Evolutionary conservation across 768 basidiomycete species (phyloP).

Genomic region (Kwoniella shandongensis): DNA sequence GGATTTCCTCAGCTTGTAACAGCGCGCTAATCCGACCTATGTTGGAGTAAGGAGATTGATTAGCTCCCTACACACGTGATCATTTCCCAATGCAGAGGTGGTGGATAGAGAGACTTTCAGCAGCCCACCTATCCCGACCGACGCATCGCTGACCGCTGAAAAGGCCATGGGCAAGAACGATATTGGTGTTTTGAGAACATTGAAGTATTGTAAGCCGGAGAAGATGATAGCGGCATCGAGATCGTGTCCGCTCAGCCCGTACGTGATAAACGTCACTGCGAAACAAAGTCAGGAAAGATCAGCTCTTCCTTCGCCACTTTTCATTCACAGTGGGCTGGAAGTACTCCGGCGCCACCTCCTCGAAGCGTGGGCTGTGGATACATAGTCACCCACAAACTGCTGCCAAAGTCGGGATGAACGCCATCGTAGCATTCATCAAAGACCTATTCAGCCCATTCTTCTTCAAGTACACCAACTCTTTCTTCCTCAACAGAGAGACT

Average conservation of each 20-base stretch:
- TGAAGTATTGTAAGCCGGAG: constrained; percentile 63
- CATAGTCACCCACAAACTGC: constrained; percentile 55
- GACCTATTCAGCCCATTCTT: constrained; percentile 30
- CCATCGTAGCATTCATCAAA: constrained; percentile 34
- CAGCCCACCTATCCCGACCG: constrained; percentile 57
- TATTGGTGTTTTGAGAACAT: constrained; percentile 52
- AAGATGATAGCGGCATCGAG: constrained; percentile 63
- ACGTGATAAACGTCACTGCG: constrained; percentile 61
- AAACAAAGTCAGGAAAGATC: not conserved
- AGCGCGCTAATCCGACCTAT: constrained; percentile 4
- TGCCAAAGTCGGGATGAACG: constrained; percentile 61
- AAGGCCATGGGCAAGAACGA: constrained; percentile 40
- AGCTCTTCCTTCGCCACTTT: not conserved
- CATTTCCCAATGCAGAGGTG: too few relatives aligned
- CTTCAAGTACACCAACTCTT: constrained; percentile 36
- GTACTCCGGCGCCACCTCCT: too few relatives aligned
- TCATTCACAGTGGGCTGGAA: not conserved
- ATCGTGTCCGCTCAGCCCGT: constrained; percentile 61
- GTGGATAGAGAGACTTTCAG: too few relatives aligned
- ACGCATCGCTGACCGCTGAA: constrained; percentile 55
- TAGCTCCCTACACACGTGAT: too few relatives aligned
- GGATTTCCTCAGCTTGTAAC: constrained; percentile 60
- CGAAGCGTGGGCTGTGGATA: not conserved
- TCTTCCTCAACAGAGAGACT: constrained; percentile 29
- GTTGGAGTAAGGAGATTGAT: not conserved